These are phyloP conservation scores for Hibiscus mutabilis DNA, from an alignment of 345 rosid species.

Conservation along the genomic window DNA sequence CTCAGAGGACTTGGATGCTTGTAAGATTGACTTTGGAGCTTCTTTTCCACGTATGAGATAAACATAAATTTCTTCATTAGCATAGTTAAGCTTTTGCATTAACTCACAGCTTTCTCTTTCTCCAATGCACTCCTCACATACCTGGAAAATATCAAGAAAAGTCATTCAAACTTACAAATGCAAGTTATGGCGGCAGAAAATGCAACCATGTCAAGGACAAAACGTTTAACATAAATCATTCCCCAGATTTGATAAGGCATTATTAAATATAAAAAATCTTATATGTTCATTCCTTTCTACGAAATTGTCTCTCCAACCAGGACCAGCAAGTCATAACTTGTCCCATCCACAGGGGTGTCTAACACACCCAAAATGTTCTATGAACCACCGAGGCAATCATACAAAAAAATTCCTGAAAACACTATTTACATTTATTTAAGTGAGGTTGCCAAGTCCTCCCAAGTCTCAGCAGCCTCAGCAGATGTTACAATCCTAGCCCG, in stretches of 20 bases:
- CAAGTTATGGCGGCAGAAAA: background rate
- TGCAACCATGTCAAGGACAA: background rate
- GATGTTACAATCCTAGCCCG: slow-evolving; percentile 1
- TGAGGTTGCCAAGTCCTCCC: background rate
- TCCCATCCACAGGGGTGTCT: background rate
- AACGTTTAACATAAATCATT: slow-evolving; percentile 2
- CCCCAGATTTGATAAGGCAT: background rate
- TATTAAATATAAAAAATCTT: background rate
- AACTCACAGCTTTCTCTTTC: slow-evolving; percentile 87
- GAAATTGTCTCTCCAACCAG: background rate
- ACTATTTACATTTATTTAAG: background rate
- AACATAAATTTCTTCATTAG: slow-evolving; percentile 65
- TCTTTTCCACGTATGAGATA: slow-evolving; percentile 80
- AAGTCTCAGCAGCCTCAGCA: background rate
- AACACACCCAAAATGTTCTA: background rate
- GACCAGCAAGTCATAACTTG: background rate
- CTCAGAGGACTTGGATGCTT: slow-evolving; percentile 67
- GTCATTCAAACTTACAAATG: background rate
- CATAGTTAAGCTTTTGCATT: slow-evolving; percentile 79
- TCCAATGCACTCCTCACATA: slow-evolving; percentile 89
- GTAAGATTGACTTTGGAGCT: slow-evolving; percentile 84
- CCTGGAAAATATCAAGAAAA: slow-evolving; percentile 26
- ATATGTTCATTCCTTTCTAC: background rate
- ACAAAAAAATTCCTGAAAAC: background rate
- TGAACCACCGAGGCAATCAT: background rate